Base-by-base conservation (phyloP, 139 green algal genomes). In the Auxenochlorella pyrenoidosa region DNA sequence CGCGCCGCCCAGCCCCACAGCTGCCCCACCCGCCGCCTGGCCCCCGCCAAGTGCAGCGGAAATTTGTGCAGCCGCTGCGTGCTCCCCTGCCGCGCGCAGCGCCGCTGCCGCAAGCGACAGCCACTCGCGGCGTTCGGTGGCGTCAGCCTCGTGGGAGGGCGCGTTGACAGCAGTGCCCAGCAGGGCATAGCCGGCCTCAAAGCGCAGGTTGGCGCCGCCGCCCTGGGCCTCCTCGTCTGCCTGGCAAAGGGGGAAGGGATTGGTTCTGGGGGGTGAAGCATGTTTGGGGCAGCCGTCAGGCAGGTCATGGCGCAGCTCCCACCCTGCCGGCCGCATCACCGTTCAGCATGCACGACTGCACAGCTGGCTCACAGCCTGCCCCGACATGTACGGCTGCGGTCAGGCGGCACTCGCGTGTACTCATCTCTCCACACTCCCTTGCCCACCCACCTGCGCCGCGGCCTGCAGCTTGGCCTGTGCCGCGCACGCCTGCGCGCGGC, bases 131-230 rank as follows among this genome's bases (percentile, higher is more conserved):
- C 81, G 81, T 66, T 86, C 81, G 3, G 41, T 18, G 30, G 81
- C 19, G 24, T 77, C 30, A 3, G 81, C 81, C 43, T 86, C 81
- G 5, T 86, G 41, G 6, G 63, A 5, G 1, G 65, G 65, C 41
- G 81, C 65, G 43, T 86, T 78, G 12, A 86, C 65, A 0, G 81
- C 81, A 1, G 65, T 86, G 63, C 41, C 81, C 32, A 86, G 81
- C 65, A 86, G 81, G 12, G 43, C 16, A 41, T 86, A 86, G 30
- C 81, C 81, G 30, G 81, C 81, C 16, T 86, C 81, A 77, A 86
- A 78, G 40, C 63, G 81, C 63, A 78, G 63, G 0, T 65, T 18
- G 30, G 63, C 81, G 26, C 63, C 58, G 36, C 22, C 22, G 34
- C 15, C 34, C 18, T 59, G 30, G 65, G 63, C 81, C 18, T 77